Percentiles rank a stretch among this genome's conserved stretches.
Conservation (phyloP, 208 protist species). For the Wallacemonas sp. region DNA sequence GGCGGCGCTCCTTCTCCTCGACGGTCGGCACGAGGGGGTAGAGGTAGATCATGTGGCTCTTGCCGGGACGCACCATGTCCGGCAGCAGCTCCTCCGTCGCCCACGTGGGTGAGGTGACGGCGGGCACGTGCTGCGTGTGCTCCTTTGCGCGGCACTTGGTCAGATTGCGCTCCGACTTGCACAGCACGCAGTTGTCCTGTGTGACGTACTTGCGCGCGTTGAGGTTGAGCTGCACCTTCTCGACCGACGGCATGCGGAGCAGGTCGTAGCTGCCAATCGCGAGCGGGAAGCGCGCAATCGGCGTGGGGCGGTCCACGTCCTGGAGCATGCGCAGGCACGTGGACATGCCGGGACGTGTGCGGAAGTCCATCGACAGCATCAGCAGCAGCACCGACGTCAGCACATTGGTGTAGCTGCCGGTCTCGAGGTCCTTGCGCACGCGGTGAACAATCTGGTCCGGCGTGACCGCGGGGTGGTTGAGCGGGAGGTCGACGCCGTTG, state of each 20-base stretch:
- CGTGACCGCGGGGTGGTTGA: slow-evolving; percentile 57
- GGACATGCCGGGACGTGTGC: slow-evolving; percentile 52
- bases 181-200: slow-evolving; percentile 45
- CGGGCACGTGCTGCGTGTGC: slow-evolving; percentile 41
- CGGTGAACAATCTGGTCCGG: slow-evolving; percentile 47
- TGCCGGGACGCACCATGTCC: slow-evolving; percentile 20
- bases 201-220: slow-evolving; percentile 50
- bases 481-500: slow-evolving; percentile 30
- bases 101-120: slow-evolving; percentile 64
- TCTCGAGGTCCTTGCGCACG: slow-evolving; percentile 46
- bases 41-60: slow-evolving; percentile 50
- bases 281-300: slow-evolving; percentile 77
- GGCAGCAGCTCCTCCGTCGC: slow-evolving; percentile 57
- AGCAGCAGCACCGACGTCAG: slow-evolving; percentile 51
- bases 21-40: slow-evolving; percentile 46
- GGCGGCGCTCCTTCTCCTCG: slow-evolving; percentile 44
- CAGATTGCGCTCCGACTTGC: slow-evolving; percentile 40
- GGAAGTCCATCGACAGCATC: slow-evolving; percentile 67
- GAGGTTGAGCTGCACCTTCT: slow-evolving; percentile 48
- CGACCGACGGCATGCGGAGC: slow-evolving; percentile 37
- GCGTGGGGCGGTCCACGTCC: slow-evolving; percentile 58
- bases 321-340: slow-evolving; percentile 48
- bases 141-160: slow-evolving; percentile 39
- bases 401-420: slow-evolving; percentile 45
- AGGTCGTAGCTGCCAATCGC: slow-evolving; percentile 62